Evolutionary conservation across 352 stramenopile species (phyloP), one percentile per base, ranked within the genome.

Genomic region (Achlya hypogyna): DNA sequence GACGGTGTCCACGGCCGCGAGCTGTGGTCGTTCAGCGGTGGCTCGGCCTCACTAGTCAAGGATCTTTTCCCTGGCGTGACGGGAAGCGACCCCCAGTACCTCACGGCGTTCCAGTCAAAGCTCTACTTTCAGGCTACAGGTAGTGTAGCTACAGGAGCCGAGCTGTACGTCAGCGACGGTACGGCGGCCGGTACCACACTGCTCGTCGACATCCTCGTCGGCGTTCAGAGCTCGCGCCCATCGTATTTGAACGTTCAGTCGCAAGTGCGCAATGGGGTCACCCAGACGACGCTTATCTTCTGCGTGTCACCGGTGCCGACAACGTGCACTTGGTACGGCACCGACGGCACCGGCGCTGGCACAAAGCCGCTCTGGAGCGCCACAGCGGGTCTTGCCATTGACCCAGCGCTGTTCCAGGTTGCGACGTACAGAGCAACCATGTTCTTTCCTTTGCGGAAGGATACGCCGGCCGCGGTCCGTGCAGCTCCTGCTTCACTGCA

Each of bases 161-260:
- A 90, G 70, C 72, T 94, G 22, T 93, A 84, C 56, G 59, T 77
- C 22, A 85, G 71, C 52, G 79, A 89, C 59, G 82, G 80, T 16
- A 86, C 76, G 5, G 34, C 52, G 0, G 47, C 25, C 0, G 77
- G 75, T 23, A 91, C 86, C 14, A 58, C 52, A 25, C 66, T 82
- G 14, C 56, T 83, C 10, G 29, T 71, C 0, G 75, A 86, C 40
- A 51, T 83, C 12, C 64, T 51, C 2, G 63, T 70, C 0, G 78
- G 78, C 18, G 47, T 71, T 0, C 35, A n/a, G 2, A 76, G 74
- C 43, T 69, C 68, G 4, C 62, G 51, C 4, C 77, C 75, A 5
- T 73, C 63, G 40, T 64, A 71, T 22, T 42, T 69, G 1, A 51
- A 28, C 14, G 59, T 66, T 10, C 59, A 66, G 38, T 43, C 59